These are phyloP conservation scores for Phytopythium aichiense DNA, from an alignment of 352 stramenopile species.

Conservation along the genomic window DNA sequence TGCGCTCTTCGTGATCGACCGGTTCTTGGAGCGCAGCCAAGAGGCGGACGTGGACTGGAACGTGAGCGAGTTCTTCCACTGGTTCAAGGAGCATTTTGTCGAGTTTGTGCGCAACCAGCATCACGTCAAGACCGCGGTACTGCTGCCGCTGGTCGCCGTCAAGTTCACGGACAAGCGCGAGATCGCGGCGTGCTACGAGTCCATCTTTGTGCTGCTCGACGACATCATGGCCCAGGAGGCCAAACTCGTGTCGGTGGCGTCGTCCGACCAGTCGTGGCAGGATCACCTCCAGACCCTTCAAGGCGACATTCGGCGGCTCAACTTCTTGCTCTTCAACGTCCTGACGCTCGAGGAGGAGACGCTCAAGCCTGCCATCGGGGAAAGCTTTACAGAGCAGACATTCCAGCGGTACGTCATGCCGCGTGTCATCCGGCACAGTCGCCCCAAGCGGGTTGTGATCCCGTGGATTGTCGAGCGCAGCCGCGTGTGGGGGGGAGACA, in stretches of 20 bases:
- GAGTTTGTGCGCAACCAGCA: slow-evolving; percentile 75
- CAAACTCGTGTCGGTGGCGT: slow-evolving; percentile 37
- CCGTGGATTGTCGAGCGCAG: slow-evolving; percentile 80
- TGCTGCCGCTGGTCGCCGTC: slow-evolving; percentile 60
- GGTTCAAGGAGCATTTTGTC: slow-evolving; percentile 80
- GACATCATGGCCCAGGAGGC: slow-evolving; percentile 56
- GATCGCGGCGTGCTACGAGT: slow-evolving; percentile 53
- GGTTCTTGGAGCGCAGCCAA: slow-evolving; percentile 66
- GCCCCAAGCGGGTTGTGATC: slow-evolving; percentile 66
- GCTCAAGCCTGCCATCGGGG: slow-evolving; percentile 50
- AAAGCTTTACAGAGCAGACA: slow-evolving; percentile 64
- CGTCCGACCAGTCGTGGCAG: slow-evolving; percentile 48
- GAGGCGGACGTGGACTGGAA: slow-evolving; percentile 43
- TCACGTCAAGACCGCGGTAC: slow-evolving; percentile 58
- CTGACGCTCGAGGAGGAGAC: slow-evolving; percentile 64
- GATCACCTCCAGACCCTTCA: slow-evolving; percentile 43
- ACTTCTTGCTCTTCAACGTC: slow-evolving; percentile 59
- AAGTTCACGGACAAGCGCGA: slow-evolving; percentile 61
- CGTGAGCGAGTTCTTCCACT: slow-evolving; percentile 68
- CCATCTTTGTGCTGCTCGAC: slow-evolving; percentile 58
- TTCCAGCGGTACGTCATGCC: slow-evolving; percentile 79
- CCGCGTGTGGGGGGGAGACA: slow-evolving; percentile 60
- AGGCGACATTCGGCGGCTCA: slow-evolving; percentile 70
- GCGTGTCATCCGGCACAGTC: slow-evolving; percentile 56
- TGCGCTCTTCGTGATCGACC: slow-evolving; percentile 78